Conservation (phyloP, 2,329 filamentous ascomycete species). For the Scortechinia acanthostroma region DNA sequence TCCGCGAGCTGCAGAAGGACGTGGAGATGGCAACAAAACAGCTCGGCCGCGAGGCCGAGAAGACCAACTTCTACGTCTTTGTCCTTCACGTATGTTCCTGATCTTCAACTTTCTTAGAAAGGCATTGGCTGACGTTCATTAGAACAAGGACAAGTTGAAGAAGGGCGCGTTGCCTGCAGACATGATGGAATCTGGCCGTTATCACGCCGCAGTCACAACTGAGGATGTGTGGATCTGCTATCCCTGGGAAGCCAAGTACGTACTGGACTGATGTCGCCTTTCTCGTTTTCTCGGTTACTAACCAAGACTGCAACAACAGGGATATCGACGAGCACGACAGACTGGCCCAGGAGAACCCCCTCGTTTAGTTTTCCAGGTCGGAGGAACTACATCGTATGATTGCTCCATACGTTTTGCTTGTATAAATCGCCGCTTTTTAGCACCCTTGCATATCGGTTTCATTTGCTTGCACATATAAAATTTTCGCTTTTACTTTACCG, state of each 20-base stretch:
- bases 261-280: background rate
- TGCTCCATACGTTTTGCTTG: no score
- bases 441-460: no score
- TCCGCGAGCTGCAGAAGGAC: slow-evolving; percentile 89
- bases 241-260: slow-evolving; percentile 75
- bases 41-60: slow-evolving; percentile 59
- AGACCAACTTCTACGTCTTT: slow-evolving; percentile 88
- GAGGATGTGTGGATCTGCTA: slow-evolving; percentile 98
- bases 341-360: slow-evolving; percentile 39
- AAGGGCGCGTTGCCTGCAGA: slow-evolving; percentile 77
- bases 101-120: slow-evolving; percentile 2
- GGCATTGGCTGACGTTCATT: slow-evolving; percentile 5
- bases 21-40: slow-evolving; percentile 74
- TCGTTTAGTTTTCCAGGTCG: no score
- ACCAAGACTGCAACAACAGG: no score
- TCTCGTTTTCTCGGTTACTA: background rate
- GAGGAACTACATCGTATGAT: no score
- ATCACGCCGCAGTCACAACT: slow-evolving; percentile 80
- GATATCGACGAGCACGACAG: slow-evolving; percentile 90
- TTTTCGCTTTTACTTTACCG: no score
- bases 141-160: slow-evolving; percentile 97
- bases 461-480: no score
- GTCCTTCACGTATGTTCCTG: slow-evolving; percentile 72
- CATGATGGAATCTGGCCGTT: slow-evolving; percentile 68
- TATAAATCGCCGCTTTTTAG: no score